phyloP scores from a whole-genome alignment of 2,329 filamentous ascomycete genomes.

The Neofusicoccum ribis region DNA sequence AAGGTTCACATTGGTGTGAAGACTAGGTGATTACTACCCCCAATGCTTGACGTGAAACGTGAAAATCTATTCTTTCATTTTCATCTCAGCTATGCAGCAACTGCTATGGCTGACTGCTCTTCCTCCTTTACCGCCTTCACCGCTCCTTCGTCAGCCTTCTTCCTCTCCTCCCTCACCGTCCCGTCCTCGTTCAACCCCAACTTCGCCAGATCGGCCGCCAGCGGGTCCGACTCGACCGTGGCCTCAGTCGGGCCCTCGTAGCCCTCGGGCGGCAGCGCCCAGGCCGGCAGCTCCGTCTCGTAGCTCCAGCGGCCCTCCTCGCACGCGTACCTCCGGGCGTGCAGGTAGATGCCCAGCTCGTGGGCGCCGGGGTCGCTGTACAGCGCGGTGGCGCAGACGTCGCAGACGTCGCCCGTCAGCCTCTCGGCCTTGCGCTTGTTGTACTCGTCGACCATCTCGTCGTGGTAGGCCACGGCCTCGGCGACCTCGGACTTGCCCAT shows the following conservation, averaged over 20 bases:
- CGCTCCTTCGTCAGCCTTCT: background rate
- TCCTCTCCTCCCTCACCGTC: background rate
- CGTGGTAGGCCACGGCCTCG: constrained; percentile 87
- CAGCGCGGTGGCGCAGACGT: constrained; percentile 79
- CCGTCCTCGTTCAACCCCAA: constrained; percentile 25
- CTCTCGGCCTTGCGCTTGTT: constrained; percentile 89
- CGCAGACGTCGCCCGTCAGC: constrained; percentile 82
- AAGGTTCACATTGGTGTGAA: too few species aligned
- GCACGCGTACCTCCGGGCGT: constrained; percentile 88
- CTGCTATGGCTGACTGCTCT: background rate
- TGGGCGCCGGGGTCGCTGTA: constrained; percentile 91
- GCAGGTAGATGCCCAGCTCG: constrained; percentile 90
- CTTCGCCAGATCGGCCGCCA: constrained; percentile 46
- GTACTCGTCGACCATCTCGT: constrained; percentile 89
- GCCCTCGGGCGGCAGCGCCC: constrained; percentile 80
- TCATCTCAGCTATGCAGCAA: background rate
- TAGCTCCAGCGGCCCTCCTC: constrained; percentile 83
- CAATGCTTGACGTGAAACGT: too few species aligned
- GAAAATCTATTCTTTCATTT: background rate
- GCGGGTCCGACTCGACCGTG: constrained; percentile 49
- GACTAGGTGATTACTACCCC: too few species aligned
- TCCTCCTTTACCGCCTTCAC: background rate
- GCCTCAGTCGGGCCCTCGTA: constrained; percentile 70
- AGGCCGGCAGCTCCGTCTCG: constrained; percentile 76
- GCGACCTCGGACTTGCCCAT: constrained; percentile 96